Evolutionary conservation across 768 basidiomycete genomes (phyloP).

Genomic region (Daedaleopsis sinensis): DNA sequence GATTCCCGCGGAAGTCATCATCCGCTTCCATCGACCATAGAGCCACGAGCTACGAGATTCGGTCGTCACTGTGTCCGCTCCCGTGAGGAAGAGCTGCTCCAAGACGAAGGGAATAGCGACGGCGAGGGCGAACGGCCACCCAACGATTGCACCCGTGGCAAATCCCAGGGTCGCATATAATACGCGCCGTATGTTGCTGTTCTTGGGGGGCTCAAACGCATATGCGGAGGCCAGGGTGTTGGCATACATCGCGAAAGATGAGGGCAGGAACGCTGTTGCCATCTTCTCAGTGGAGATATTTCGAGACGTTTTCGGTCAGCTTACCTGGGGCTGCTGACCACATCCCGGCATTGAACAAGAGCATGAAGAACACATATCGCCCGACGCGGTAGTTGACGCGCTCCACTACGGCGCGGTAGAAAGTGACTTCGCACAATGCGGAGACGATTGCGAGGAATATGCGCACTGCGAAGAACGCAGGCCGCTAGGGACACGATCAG

Average conservation of each 20-base stretch:
- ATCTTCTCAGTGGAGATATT: conserved; percentile 14
- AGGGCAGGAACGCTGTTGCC: conserved; percentile 83
- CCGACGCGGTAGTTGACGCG: conserved; percentile 88
- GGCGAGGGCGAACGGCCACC: conserved; percentile 96
- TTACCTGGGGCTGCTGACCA: conserved; percentile 88
- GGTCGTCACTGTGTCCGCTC: conserved; percentile 63
- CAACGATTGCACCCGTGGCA: conserved; percentile 83
- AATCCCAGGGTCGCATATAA: conserved; percentile 69
- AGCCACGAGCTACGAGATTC: conserved; percentile 56
- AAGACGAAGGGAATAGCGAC: conserved; percentile 87
- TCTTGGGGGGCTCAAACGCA: conserved; percentile 59
- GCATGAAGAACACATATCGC: conserved; percentile 89
- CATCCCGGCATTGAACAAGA: conserved; percentile 89
- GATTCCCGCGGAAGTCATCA: conserved; percentile 53
- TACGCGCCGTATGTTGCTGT: conserved; percentile 56
- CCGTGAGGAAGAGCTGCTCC: conserved; percentile 84
- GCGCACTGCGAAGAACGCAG: conserved; percentile 87
- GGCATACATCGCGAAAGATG: conserved; percentile 93
- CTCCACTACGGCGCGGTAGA: conserved; percentile 81
- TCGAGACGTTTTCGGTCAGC: not conserved
- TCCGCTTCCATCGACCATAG: conserved; percentile 57
- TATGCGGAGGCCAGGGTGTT: conserved; percentile 78
- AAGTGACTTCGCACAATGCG: conserved; percentile 74
- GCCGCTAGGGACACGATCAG: conserved; percentile 54
- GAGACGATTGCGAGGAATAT: conserved; percentile 76